Evolutionary conservation across 2,329 filamentous ascomycete genomes (phyloP).

Genomic region (Aspergillus quadrilineatus): DNA sequence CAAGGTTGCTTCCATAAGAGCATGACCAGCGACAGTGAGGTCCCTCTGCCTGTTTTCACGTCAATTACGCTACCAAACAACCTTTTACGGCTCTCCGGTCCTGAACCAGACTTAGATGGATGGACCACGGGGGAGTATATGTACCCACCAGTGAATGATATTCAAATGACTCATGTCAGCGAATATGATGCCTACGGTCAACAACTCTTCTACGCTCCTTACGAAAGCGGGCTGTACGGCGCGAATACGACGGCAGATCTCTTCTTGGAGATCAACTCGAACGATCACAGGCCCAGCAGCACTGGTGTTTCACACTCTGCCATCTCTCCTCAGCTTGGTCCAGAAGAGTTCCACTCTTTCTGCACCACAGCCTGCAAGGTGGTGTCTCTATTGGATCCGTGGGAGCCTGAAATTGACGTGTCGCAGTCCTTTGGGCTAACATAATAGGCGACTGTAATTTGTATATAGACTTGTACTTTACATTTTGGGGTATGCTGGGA

Average conservation of each 20-base stretch:
- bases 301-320: constrained; percentile 6
- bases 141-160: constrained; percentile 33
- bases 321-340: constrained; percentile 12
- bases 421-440: neutral
- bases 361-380: constrained; percentile 39
- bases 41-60: constrained; percentile 32
- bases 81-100: constrained; percentile 14
- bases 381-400: constrained; percentile 35
- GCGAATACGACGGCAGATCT: constrained; percentile 32
- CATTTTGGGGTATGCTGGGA: too few species aligned
- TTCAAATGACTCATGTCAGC: constrained; percentile 28
- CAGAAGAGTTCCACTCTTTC: constrained; percentile 35
- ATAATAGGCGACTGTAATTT: too few species aligned
- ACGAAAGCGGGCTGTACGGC: constrained; percentile 34
- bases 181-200: constrained; percentile 35
- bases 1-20: constrained; percentile 21
- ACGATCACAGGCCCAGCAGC: neutral
- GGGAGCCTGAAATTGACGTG: neutral
- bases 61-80: constrained; percentile 31
- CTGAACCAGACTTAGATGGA: constrained; percentile 7
- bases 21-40: constrained; percentile 10
- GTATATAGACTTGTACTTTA: too few species aligned
- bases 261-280: constrained; percentile 30
- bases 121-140: constrained; percentile 34
- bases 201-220: constrained; percentile 32